phyloP scores from a whole-genome alignment of 2,329 filamentous ascomycete species.

The Calonectria montana region DNA sequence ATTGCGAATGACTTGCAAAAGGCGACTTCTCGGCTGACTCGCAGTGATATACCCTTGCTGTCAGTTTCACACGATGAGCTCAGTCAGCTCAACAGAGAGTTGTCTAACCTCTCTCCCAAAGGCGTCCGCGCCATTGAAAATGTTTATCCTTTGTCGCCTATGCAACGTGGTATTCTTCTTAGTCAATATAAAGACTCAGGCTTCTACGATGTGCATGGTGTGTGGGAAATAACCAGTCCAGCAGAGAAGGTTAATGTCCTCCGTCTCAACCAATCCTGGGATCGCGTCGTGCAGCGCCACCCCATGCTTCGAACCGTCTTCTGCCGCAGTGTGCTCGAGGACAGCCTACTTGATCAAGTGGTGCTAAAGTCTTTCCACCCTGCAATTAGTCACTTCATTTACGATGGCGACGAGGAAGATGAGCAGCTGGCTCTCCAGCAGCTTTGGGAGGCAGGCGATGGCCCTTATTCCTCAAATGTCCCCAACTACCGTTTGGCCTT shows the following conservation, averaged over 20 bases:
- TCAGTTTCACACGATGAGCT: conserved; percentile 32
- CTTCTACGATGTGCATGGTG: conserved; percentile 48
- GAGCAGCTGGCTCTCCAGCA: background rate
- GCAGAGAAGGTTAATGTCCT: conserved; percentile 32
- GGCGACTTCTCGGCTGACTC: background rate
- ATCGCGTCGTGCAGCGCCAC: conserved; percentile 55
- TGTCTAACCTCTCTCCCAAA: conserved; percentile 20
- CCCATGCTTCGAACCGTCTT: conserved; percentile 60
- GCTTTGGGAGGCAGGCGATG: conserved; percentile 16
- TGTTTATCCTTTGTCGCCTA: conserved; percentile 50
- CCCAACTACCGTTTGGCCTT: conserved; percentile 30
- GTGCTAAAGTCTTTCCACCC: conserved; percentile 46
- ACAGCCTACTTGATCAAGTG: conserved; percentile 60
- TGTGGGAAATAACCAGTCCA: conserved; percentile 35
- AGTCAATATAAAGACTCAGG: conserved; percentile 54
- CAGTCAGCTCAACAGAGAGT: conserved; percentile 24
- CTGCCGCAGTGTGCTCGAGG: conserved; percentile 55
- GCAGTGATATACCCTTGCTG: conserved; percentile 50
- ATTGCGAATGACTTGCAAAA: background rate
- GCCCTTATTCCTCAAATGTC: conserved; percentile 5
- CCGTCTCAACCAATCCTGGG: conserved; percentile 46
- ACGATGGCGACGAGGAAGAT: conserved; percentile 24
- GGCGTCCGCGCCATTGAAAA: conserved; percentile 36
- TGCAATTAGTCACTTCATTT: conserved; percentile 21
- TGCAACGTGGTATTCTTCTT: conserved; percentile 53